Evolutionary conservation across 495 filamentous ascomycete genomes (phyloP), one percentile per base, ranked within the genome.

Genomic region (Sporormia fimetaria): DNA sequence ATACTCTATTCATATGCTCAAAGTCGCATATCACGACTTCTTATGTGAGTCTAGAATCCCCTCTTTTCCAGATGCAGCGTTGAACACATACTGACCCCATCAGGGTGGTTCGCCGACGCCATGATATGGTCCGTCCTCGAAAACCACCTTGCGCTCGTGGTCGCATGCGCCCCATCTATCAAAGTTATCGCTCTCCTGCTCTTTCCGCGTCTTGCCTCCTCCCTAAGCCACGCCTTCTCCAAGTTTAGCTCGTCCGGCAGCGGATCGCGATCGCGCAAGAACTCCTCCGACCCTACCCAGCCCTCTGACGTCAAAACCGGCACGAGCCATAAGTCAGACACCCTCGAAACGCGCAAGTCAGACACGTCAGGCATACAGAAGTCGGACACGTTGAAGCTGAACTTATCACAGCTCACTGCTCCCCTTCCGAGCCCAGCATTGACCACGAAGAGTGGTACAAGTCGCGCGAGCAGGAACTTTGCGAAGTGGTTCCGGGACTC

Each of bases 101-200:
- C 6, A 43, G 40, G 28, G 25, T 31, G 40, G n/a, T 51, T 51
- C 36, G 40, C 47, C 15, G 36, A 51, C 34, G 22, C 41, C 2
- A 51, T 51, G 47, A 44, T 51, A 23, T 51, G 47, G 47, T 21
- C 34, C 35, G 47, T 45, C 20, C 34, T 51, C 23, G 47, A 51
- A 41, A 51, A 51, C 36, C 47, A 51, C 36, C 20, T 51, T 23
- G 47, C 47, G 10, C 31, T 51, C 15, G 35, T 51, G 21, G 47
- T 51, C 12, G 40, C 47, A 27, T 51, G 47, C 41, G 47, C 41
- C 7, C 47, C 47, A 3, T 21, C 12, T 23, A 30, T 51, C 17
- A 51, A 51, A 45, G 47, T 51, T 14, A 36, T 45, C 26, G 40
- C 41, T n/a, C 41, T 45, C 14, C 40, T 51, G 28, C 1, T 51